Evolutionary conservation across 1,284 basidiomycete genomes (phyloP).

Genomic region (Cronartium quercuum): DNA sequence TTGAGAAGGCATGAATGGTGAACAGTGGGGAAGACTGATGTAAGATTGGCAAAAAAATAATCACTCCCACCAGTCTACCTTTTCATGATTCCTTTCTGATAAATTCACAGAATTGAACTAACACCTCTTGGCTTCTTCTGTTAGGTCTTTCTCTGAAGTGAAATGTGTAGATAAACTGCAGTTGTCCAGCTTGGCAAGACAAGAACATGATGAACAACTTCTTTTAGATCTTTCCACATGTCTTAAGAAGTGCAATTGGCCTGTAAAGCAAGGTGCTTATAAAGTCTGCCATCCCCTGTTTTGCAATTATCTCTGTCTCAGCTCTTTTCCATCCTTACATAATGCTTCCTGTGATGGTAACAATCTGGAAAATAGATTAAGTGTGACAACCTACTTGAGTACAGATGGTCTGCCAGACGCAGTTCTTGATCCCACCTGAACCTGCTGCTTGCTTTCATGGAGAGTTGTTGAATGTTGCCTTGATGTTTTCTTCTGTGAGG

Average conservation of each 20-base stretch:
- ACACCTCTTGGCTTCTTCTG: background rate
- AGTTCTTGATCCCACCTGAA: background rate
- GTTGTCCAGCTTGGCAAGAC: background rate
- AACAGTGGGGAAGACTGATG: background rate
- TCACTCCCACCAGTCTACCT: no score
- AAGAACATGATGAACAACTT: no score
- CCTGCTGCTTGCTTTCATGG: background rate
- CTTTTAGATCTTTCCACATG: background rate
- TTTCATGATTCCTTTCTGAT: no score
- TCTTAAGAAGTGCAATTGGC: slow-evolving; percentile 5
- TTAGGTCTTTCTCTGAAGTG: background rate
- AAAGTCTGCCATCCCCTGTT: slow-evolving; percentile 3
- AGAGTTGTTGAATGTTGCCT: background rate
- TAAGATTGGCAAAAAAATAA: background rate
- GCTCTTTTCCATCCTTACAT: background rate
- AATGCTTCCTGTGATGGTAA: background rate
- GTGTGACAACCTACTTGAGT: background rate
- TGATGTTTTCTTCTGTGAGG: background rate
- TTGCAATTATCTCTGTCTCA: background rate
- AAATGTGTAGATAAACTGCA: background rate
- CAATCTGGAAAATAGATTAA: background rate
- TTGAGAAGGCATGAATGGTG: background rate
- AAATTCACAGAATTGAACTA: no score
- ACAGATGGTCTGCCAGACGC: background rate
- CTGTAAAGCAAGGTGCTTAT: background rate